Conservation (phyloP, 768 basidiomycete genomes). For the Imleria badia region DNA sequence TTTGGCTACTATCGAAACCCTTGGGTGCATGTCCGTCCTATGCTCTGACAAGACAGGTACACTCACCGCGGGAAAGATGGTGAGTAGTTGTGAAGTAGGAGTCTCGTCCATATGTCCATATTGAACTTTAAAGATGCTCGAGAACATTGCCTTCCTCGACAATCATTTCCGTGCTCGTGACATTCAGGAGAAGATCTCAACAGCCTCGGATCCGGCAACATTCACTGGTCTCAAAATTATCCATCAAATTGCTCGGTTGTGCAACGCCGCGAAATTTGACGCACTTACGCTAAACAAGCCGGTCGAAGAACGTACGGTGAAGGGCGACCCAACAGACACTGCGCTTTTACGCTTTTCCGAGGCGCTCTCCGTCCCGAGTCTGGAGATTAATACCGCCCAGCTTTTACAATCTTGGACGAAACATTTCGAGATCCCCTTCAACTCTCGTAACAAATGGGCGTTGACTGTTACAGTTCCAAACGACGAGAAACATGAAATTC, state of each 20-base stretch:
- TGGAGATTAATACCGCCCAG: slow-evolving; percentile 18
- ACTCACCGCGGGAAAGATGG: slow-evolving; percentile 48
- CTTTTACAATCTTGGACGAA: slow-evolving; percentile 22
- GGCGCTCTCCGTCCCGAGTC: slow-evolving; percentile 20
- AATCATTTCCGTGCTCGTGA: slow-evolving; percentile 14
- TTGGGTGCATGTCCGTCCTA: slow-evolving; percentile 50
- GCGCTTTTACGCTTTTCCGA: slow-evolving; percentile 52
- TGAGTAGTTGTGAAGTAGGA: slow-evolving; percentile 5
- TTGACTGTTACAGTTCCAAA: slow-evolving; percentile 37
- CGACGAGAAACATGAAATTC: slow-evolving; percentile 1
- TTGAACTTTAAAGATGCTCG: slow-evolving; percentile 33
- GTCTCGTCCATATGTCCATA: neutral
- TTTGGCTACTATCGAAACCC: slow-evolving; percentile 50
- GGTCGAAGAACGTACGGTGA: slow-evolving; percentile 34
- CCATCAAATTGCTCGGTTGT: slow-evolving; percentile 46
- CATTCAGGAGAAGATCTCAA: slow-evolving; percentile 6
- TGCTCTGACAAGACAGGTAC: slow-evolving; percentile 57
- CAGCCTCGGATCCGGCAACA: slow-evolving; percentile 4
- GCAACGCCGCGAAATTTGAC: slow-evolving; percentile 56
- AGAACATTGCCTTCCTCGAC: slow-evolving; percentile 39
- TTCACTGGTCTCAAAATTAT: slow-evolving; percentile 25
- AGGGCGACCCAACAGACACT: slow-evolving; percentile 52
- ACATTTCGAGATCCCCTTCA: slow-evolving; percentile 41
- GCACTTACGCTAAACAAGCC: slow-evolving; percentile 22
- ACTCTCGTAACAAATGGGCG: slow-evolving; percentile 59